Evolutionary conservation across 495 filamentous ascomycete genomes (phyloP), one percentile per base, ranked within the genome.

Genomic region (Penicillium desertorum): DNA sequence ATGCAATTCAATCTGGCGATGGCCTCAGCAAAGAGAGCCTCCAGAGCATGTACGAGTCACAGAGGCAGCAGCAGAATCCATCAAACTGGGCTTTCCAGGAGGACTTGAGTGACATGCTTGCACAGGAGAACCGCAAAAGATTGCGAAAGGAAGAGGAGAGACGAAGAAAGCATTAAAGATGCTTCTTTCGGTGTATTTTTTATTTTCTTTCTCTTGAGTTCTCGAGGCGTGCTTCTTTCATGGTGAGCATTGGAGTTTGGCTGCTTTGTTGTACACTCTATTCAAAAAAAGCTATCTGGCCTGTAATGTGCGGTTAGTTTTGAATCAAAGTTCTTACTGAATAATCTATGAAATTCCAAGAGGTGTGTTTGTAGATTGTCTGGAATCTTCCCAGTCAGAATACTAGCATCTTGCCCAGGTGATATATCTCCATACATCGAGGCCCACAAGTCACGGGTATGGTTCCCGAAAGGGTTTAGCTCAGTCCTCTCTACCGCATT

Each of bases 51-150:
- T 98, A 92, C 63, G 92, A 98, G 58, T 82, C 83, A 11, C 80
- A 88, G 58, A 82, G 85, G 66, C 81, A 89, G 60, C 85, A 89
- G 67, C 84, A 92, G 58, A 82, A 84, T 29, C 82, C 87, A 16
- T 69, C 72, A 0, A 80, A 86, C 59, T 94, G 91, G 85, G 84
- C 82, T 11, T 90, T 92, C 71, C 89, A 96, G 70, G 94, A 98
- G 65, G 94, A 96, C 70, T 73, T 98, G 47, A 95, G 87, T 68
- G 88, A 96, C 66, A 96, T 98, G 93, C 96, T 98, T 79, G 92
- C 91, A 32, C 86, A 88, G 60, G 94, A 98, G 73, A 92, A 86
- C 68, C 82, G 90, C 54, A 97, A 97, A 77, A 79, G 91, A 71
- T 79, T 89, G 68, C 92, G 90, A 79, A 81, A 86, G 60, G 92